Percentiles rank a stretch among this genome's conserved stretches.
Evolutionary conservation across 2,329 filamentous ascomycete species (phyloP).

Genomic region (Bipolaris oryzae): DNA sequence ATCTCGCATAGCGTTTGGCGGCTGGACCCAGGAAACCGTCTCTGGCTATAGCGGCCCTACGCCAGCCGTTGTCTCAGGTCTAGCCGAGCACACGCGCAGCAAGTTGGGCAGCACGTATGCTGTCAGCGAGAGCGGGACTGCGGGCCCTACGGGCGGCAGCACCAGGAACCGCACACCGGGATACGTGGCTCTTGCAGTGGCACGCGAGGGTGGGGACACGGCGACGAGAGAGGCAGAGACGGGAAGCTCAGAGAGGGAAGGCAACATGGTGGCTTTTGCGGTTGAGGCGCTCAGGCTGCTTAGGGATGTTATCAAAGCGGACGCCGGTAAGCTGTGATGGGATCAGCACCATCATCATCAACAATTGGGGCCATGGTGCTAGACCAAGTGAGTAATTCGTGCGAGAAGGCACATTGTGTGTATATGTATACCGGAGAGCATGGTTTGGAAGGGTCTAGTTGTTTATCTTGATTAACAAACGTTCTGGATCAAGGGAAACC

Average conservation of each 20-base stretch:
- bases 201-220: constrained; percentile 58
- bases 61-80: constrained; percentile 60
- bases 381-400: not conserved
- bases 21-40: constrained; percentile 64
- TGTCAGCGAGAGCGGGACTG: constrained; percentile 66
- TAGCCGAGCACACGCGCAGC: constrained; percentile 63
- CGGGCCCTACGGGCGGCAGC: constrained; percentile 64
- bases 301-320: constrained; percentile 60
- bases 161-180: constrained; percentile 65
- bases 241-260: constrained; percentile 60
- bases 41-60: constrained; percentile 65
- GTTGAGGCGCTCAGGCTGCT: constrained; percentile 62
- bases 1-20: constrained; percentile 63
- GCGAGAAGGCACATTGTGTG: not conserved
- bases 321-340: constrained; percentile 45
- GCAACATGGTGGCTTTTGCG: constrained; percentile 69
- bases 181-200: constrained; percentile 68
- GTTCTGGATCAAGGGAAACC: not conserved
- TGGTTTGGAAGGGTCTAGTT: not conserved
- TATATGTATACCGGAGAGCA: not conserved
- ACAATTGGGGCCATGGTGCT: too few species aligned
- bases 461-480: not conserved
- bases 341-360: too few species aligned
- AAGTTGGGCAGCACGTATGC: constrained; percentile 63
- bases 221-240: constrained; percentile 63